phyloP scores from a whole-genome alignment of 1,284 basidiomycete genomes.

The Cystobasidiaceae sp. region DNA sequence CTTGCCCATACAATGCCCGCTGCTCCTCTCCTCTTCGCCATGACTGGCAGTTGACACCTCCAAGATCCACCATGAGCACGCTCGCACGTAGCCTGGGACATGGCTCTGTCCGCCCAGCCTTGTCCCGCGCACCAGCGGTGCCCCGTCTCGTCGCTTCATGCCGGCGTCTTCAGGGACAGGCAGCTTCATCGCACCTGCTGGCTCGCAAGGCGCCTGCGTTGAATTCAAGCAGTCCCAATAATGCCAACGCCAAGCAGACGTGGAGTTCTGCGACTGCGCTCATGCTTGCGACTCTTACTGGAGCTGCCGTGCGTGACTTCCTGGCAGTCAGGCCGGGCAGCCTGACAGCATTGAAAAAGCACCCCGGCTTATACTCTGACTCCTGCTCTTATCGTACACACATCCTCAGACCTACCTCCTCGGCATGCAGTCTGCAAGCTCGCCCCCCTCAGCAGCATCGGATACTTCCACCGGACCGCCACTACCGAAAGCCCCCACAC shows the following conservation, averaged over 20 bases:
- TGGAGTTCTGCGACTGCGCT: constrained; percentile 34
- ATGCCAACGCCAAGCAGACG: constrained; percentile 12
- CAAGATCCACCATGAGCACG: too few species aligned
- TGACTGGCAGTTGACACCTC: too few species aligned
- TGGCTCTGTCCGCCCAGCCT: too few species aligned
- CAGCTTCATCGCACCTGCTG: constrained; percentile 22
- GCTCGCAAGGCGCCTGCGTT: constrained; percentile 9
- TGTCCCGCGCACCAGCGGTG: too few species aligned
- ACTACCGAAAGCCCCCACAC: constrained; percentile 32
- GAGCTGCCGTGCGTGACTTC: constrained; percentile 32
- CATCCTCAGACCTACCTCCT: constrained; percentile 21
- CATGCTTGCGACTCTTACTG: constrained; percentile 39
- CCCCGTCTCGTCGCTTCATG: too few species aligned
- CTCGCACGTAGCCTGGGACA: too few species aligned
- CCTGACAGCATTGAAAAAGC: too few species aligned
- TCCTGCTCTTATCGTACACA: too few species aligned
- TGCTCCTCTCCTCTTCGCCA: too few species aligned
- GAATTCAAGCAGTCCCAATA: not conserved
- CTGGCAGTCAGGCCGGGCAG: too few species aligned
- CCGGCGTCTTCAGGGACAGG: not conserved
- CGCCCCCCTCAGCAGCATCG: not conserved
- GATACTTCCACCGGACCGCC: not conserved
- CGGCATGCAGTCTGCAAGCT: constrained; percentile 1
- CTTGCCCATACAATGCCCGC: too few species aligned
- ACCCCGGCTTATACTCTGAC: not conserved